phyloP scores from a whole-genome alignment of 768 basidiomycete genomes.

The Podaxis pistillaris region DNA sequence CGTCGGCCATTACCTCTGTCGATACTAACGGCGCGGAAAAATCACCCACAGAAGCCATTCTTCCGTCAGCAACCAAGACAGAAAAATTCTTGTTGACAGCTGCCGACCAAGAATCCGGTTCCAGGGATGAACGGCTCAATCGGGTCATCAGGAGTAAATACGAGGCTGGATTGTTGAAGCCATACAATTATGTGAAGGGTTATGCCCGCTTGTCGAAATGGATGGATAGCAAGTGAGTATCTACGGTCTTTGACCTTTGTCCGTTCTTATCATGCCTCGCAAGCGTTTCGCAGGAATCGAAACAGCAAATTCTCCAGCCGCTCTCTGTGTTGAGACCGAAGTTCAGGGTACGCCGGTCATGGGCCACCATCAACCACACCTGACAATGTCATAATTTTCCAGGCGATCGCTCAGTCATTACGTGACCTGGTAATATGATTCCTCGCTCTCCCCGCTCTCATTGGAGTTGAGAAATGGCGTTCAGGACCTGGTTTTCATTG shows the following conservation, averaged over 20 bases:
- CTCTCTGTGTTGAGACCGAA: slow-evolving; percentile 83
- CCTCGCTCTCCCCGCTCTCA: slow-evolving; percentile 1
- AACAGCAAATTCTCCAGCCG: slow-evolving; percentile 89
- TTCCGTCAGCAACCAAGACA: slow-evolving; percentile 75
- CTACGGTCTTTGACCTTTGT: not conserved
- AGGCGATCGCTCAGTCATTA: slow-evolving; percentile 83
- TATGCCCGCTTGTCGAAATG: slow-evolving; percentile 88
- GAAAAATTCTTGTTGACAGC: slow-evolving; percentile 91
- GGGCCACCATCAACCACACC: slow-evolving; percentile 5
- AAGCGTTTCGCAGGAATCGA: slow-evolving; percentile 87
- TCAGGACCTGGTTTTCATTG: slow-evolving; percentile 93
- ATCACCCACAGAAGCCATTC: slow-evolving; percentile 39
- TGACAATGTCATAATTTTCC: not conserved
- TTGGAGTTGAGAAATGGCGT: slow-evolving; percentile 3
- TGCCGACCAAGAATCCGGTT: slow-evolving; percentile 90
- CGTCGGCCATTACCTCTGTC: slow-evolving; percentile 16
- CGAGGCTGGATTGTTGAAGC: slow-evolving; percentile 91
- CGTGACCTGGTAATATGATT: slow-evolving; percentile 63
- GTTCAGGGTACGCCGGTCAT: slow-evolving; percentile 58
- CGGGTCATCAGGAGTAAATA: slow-evolving; percentile 95
- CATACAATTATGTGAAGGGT: slow-evolving; percentile 96
- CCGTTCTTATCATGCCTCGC: slow-evolving; percentile 9
- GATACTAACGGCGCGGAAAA: slow-evolving; percentile 16
- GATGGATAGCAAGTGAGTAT: slow-evolving; percentile 87
- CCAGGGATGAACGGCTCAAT: slow-evolving; percentile 85